Evolutionary conservation across 2,329 filamentous ascomycete species (phyloP).

Genomic region (Fusarium caatingaense): DNA sequence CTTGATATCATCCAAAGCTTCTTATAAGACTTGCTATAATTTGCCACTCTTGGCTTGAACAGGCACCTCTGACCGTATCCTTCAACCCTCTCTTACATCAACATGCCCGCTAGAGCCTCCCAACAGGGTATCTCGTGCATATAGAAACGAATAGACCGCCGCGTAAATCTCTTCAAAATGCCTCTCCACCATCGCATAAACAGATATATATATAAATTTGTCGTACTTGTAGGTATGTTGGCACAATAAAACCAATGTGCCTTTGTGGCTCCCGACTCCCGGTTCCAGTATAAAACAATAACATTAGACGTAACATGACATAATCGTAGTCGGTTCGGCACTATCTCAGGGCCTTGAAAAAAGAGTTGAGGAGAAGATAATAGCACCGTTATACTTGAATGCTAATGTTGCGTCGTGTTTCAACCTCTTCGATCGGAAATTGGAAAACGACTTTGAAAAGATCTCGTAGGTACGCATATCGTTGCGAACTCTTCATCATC

Average conservation of each 20-base stretch:
- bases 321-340: slow-evolving; percentile 7
- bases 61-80: neutral
- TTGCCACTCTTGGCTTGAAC: slow-evolving; percentile 2
- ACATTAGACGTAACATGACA: slow-evolving; percentile 31
- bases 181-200: slow-evolving; percentile 17
- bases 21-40: slow-evolving; percentile 4
- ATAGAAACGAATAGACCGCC: slow-evolving; percentile 46
- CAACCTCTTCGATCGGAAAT: slow-evolving; percentile 82
- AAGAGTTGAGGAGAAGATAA: neutral
- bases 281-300: slow-evolving; percentile 25
- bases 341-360: neutral
- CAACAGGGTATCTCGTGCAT: slow-evolving; percentile 48
- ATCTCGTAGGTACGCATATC: slow-evolving; percentile 84
- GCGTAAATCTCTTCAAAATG: slow-evolving; percentile 33
- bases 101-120: slow-evolving; percentile 36
- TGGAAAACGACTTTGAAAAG: slow-evolving; percentile 88
- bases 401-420: slow-evolving; percentile 71
- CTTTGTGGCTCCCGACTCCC: slow-evolving; percentile 28
- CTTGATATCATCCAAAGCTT: neutral
- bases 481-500: slow-evolving; percentile 73
- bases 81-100: slow-evolving; percentile 13
- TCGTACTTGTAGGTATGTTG: slow-evolving; percentile 16
- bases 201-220: slow-evolving; percentile 13
- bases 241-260: slow-evolving; percentile 11
- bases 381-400: slow-evolving; percentile 59